These are phyloP conservation scores for Arthrobotrys entomopaga DNA, from an alignment of 2,329 filamentous ascomycete species.

Conservation along the genomic window DNA sequence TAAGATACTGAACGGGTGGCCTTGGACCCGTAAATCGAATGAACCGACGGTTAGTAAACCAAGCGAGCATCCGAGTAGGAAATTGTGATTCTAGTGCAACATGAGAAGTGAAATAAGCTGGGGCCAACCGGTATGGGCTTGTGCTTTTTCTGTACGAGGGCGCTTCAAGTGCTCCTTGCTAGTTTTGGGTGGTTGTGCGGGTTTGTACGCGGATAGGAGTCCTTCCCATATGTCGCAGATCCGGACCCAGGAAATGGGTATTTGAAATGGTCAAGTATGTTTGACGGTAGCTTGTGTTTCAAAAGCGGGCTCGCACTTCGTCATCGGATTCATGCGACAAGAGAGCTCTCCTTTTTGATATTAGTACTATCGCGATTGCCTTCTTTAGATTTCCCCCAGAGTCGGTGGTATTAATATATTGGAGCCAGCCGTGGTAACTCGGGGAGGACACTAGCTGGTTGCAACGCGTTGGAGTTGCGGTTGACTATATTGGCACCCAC, in stretches of 20 bases:
- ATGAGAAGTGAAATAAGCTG: constrained; percentile 46
- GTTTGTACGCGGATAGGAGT: constrained; percentile 44
- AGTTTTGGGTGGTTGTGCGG: constrained; percentile 40
- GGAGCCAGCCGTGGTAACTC: constrained; percentile 7
- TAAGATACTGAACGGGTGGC: constrained; percentile 24
- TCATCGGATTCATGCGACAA: constrained; percentile 51
- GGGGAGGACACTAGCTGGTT: constrained; percentile 7
- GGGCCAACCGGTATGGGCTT: constrained; percentile 34
- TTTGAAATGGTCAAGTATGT: constrained; percentile 33
- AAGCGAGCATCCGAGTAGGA: constrained; percentile 46
- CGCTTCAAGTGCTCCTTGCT: constrained; percentile 31
- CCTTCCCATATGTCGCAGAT: constrained; percentile 51
- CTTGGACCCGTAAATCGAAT: constrained; percentile 44
- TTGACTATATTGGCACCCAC: constrained; percentile 7
- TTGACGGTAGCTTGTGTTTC: constrained; percentile 53
- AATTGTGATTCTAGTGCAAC: constrained; percentile 53
- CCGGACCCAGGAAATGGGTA: constrained; percentile 53
- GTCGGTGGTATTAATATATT: no score
- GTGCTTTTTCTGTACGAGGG: constrained; percentile 39
- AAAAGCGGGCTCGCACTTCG: constrained; percentile 42
- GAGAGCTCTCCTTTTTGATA: constrained; percentile 32
- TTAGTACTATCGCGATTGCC: neutral
- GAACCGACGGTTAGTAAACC: constrained; percentile 41
- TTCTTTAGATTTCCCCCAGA: no score
- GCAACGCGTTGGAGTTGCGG: constrained; percentile 49